Evolutionary conservation across 108 stramenopile genomes (phyloP).

Genomic region (Pseudonitzschia pungens): DNA sequence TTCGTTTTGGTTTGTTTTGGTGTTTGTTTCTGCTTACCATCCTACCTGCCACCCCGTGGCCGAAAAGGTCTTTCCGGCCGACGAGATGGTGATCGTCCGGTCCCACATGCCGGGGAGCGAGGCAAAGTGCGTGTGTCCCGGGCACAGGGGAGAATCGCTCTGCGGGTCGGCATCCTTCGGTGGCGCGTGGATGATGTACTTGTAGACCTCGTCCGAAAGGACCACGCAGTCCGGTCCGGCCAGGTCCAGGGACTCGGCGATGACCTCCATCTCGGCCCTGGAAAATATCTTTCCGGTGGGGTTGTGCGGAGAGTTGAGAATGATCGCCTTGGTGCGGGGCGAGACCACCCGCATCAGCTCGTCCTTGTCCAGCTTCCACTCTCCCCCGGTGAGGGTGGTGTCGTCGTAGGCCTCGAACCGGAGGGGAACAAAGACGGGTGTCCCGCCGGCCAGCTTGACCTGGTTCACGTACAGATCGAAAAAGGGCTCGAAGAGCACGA

Average conservation of each 20-base stretch:
- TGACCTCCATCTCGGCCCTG: conserved; percentile 79
- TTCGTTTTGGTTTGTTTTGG: too few relatives aligned
- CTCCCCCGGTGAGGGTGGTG: conserved; percentile 52
- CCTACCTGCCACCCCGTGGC: conserved; percentile 99
- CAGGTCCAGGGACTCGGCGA: conserved; percentile 75
- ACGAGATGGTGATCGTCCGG: conserved; percentile 91
- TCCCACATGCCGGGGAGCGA: conserved; percentile 91
- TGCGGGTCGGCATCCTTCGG: conserved; percentile 38
- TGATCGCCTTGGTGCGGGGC: conserved; percentile 83
- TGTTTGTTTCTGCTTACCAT: conserved; percentile 44
- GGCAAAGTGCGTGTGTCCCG: conserved; percentile 85
- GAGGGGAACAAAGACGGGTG: conserved; percentile 78
- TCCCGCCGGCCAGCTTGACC: conserved; percentile 84
- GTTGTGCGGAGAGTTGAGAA: conserved; percentile 98
- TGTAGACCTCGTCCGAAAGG: conserved; percentile 97
- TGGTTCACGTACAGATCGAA: conserved; percentile 94
- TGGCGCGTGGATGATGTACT: conserved; percentile 93
- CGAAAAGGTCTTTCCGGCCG: conserved; percentile 98
- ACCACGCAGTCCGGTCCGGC: conserved; percentile 79
- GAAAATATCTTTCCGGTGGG: conserved; percentile 98
- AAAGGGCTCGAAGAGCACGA: conserved; percentile 95
- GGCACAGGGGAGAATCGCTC: conserved; percentile 49
- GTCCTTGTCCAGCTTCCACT: conserved; percentile 82
- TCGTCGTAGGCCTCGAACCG: conserved; percentile 60
- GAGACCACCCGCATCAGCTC: conserved; percentile 75